Conservation (phyloP, 2,329 filamentous ascomycete genomes). For the Pyricularia grisea region DNA sequence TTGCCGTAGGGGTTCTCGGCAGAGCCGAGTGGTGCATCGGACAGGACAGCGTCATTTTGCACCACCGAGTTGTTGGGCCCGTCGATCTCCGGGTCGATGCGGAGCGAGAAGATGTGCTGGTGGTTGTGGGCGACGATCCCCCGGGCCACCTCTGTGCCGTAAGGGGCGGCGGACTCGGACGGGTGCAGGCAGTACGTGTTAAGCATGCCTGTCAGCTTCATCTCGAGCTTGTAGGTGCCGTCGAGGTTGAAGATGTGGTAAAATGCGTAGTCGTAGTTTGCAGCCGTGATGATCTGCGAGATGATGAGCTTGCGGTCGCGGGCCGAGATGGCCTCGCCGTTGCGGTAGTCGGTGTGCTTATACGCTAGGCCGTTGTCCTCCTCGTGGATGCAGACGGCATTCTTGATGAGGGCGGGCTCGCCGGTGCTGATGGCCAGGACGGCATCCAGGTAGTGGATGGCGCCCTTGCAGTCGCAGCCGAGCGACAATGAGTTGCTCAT, state of each 20-base stretch:
- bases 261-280: conserved; percentile 40
- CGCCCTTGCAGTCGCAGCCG: conserved; percentile 62
- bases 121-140: conserved; percentile 47
- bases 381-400: conserved; percentile 71
- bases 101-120: conserved; percentile 44
- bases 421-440: conserved; percentile 63
- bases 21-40: conserved; percentile 54
- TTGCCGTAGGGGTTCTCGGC: conserved; percentile 46
- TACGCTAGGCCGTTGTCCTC: conserved; percentile 67
- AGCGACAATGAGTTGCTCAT: conserved; percentile 54
- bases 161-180: conserved; percentile 15
- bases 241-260: conserved; percentile 7
- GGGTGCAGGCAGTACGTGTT: conserved; percentile 61
- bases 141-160: conserved; percentile 39
- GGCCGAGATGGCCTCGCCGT: conserved; percentile 51
- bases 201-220: conserved; percentile 64
- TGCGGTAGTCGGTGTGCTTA: conserved; percentile 47
- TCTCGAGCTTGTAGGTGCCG: conserved; percentile 53
- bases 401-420: conserved; percentile 59
- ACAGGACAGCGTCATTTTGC: conserved; percentile 57
- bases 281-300: conserved; percentile 54
- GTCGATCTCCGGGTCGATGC: conserved; percentile 32
- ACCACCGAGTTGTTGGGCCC: conserved; percentile 57
- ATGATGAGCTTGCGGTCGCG: conserved; percentile 62
- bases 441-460: conserved; percentile 67